Evolutionary conservation across 2,329 filamentous ascomycete genomes (phyloP).

Genomic region (Corinectria fuckeliana): DNA sequence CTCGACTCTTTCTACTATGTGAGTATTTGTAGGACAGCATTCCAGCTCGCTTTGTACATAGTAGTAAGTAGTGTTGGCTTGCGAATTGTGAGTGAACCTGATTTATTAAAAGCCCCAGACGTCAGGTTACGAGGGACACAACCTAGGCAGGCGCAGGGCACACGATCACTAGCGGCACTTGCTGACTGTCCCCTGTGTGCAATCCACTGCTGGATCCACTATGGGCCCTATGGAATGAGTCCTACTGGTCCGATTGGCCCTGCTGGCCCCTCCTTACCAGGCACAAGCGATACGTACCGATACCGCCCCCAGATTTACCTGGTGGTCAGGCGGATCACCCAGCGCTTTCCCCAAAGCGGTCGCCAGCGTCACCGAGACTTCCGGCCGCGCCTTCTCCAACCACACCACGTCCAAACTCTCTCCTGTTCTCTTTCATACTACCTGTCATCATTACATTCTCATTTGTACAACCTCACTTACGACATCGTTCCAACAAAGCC

Average conservation of each 20-base stretch:
- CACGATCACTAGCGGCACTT: not conserved
- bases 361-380: conserved; percentile 30
- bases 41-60: not conserved
- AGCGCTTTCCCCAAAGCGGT: conserved; percentile 23
- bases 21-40: not conserved
- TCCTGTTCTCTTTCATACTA: not conserved
- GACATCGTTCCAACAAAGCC: conserved; percentile 11
- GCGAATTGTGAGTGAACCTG: not conserved
- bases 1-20: not conserved
- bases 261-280: not conserved
- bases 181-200: not conserved
- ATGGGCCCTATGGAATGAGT: no score
- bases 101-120: not conserved
- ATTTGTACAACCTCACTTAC: not conserved
- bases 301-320: conserved; percentile 26
- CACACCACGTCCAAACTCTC: conserved; percentile 8
- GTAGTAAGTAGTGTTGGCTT: not conserved
- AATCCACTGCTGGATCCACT: not conserved
- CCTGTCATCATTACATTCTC: not conserved
- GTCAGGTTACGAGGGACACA: not conserved
- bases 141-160: not conserved
- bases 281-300: not conserved
- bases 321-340: not conserved
- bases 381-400: conserved; percentile 11
- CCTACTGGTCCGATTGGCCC: no score